These are phyloP conservation scores for Gymnopilus dilepis DNA, from an alignment of 768 basidiomycete species.

Conservation along the genomic window DNA sequence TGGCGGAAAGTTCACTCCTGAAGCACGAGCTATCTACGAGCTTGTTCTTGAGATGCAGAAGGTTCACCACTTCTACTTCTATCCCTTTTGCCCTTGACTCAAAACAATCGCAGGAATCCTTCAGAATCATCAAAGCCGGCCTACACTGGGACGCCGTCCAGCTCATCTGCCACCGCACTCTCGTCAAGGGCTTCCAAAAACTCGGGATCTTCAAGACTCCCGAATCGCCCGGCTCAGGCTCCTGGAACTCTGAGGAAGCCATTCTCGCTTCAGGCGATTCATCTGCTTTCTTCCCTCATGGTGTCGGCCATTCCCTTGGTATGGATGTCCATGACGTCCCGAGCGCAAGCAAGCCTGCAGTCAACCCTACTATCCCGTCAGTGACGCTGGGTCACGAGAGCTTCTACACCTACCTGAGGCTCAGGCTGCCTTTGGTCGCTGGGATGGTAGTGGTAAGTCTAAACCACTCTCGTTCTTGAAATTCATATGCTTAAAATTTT, in stretches of 20 bases:
- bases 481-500: conserved; percentile 3
- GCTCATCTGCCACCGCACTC: conserved; percentile 77
- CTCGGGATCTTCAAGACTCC: conserved; percentile 85
- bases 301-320: conserved; percentile 88
- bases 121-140: conserved; percentile 74
- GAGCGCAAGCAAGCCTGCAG: conserved; percentile 73
- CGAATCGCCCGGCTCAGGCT: conserved; percentile 50
- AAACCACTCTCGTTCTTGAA: not conserved
- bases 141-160: conserved; percentile 92
- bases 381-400: conserved; percentile 53
- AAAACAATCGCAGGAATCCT: conserved; percentile 55
- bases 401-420: conserved; percentile 81
- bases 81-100: conserved; percentile 1
- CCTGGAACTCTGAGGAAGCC: conserved; percentile 65
- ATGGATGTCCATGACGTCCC: conserved; percentile 96
- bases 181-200: conserved; percentile 81
- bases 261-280: conserved; percentile 80
- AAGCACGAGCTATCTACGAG: conserved; percentile 83
- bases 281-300: conserved; percentile 94
- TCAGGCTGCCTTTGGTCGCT: conserved; percentile 71
- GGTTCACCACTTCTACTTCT: conserved; percentile 40
- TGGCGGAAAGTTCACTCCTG: conserved; percentile 84
- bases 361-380: conserved; percentile 55
- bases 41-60: conserved; percentile 92
- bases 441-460: conserved; percentile 87